Base-by-base conservation (phyloP, 345 rosid species). In the Garcia nutans region DNA sequence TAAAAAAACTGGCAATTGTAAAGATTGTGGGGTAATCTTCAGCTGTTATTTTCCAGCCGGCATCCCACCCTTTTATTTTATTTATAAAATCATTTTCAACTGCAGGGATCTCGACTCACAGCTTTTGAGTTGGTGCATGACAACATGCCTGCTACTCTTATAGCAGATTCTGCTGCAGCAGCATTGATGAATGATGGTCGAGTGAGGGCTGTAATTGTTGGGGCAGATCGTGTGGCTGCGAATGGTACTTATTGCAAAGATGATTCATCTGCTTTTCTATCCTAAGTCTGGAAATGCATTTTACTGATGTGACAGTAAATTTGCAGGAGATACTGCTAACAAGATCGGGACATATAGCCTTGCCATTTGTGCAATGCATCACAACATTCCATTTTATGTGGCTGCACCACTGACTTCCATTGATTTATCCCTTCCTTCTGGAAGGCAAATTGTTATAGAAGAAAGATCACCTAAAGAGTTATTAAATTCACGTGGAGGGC, bases 261-360 rank as follows among this genome's bases (percentile, higher is more conserved):
- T 55, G 55, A 70, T 79, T 55, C 10, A 13, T 81, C 24, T 75
- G 23, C 19, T 50, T 81, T 24, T 37, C 28, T 31, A 19, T 42
- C 69, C 42, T 74, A 47, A 59, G 70, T 65, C 66, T 52, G 23
- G 33, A 49, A 57, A 37, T 42, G 62, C 50, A 28, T 47, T n/a
- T 72, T 33, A 70, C 72, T 52, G 45, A 66, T 37, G 33, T 20
- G 24, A 13, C 22, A 10, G 60, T 22, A 69, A 49, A 24, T 68
- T 72, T 80, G 16, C 84, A 94, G 98, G 98, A 28, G 98, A 93
- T 68, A 93, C 97, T n/a, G 99, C 97, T 59, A 93, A 95, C 86
- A 93, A 95, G 88, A 93, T 95, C 33, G 99, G 99, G 81, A 95
- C 99, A 64, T 95, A 93, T 88, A 90, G 90, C 87, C 96, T 95